These are phyloP conservation scores for Diaporthe ampelina DNA, from an alignment of 2,329 filamentous ascomycete genomes.

Conservation along the genomic window DNA sequence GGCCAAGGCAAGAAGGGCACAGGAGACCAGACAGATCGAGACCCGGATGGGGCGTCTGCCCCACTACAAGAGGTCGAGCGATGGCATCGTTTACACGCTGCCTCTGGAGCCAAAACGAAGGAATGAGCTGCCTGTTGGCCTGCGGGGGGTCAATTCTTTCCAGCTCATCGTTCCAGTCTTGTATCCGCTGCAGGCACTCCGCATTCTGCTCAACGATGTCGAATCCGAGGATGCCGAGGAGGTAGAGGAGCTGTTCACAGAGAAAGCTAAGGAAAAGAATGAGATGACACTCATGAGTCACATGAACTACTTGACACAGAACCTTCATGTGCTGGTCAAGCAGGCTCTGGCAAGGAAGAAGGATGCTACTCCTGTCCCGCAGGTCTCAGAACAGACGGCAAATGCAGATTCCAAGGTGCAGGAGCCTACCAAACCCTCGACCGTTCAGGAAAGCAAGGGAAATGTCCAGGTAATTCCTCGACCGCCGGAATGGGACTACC, in stretches of 20 bases:
- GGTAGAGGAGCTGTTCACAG: slow-evolving; percentile 75
- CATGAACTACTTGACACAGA: slow-evolving; percentile 80
- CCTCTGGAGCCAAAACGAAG: slow-evolving; percentile 77
- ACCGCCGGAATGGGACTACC: slow-evolving; percentile 80
- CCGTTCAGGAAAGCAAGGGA: slow-evolving; percentile 62
- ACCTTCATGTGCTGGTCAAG: slow-evolving; percentile 76
- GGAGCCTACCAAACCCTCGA: slow-evolving; percentile 45
- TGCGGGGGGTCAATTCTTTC: slow-evolving; percentile 74
- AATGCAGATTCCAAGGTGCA: slow-evolving; percentile 44
- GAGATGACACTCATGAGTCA: slow-evolving; percentile 79
- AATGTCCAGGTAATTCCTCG: slow-evolving; percentile 81
- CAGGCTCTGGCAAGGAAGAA: slow-evolving; percentile 55
- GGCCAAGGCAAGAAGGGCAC: slow-evolving; percentile 73
- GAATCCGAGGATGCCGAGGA: slow-evolving; percentile 71
- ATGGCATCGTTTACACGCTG: slow-evolving; percentile 79
- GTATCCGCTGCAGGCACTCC: slow-evolving; percentile 79
- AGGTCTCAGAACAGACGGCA: slow-evolving; percentile 41
- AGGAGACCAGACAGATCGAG: slow-evolving; percentile 80
- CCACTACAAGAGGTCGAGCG: slow-evolving; percentile 76
- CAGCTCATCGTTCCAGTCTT: slow-evolving; percentile 78
- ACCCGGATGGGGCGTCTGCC: slow-evolving; percentile 78
- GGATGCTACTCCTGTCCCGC: slow-evolving; percentile 41
- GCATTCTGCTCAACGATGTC: slow-evolving; percentile 75
- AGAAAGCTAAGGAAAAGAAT: slow-evolving; percentile 68
- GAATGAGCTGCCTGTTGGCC: slow-evolving; percentile 69